Percentiles rank a stretch among this genome's conserved stretches.
These are phyloP conservation scores for Tuber microsphaerosporum DNA, from an alignment of 495 filamentous ascomycete genomes.

Conservation along the genomic window DNA sequence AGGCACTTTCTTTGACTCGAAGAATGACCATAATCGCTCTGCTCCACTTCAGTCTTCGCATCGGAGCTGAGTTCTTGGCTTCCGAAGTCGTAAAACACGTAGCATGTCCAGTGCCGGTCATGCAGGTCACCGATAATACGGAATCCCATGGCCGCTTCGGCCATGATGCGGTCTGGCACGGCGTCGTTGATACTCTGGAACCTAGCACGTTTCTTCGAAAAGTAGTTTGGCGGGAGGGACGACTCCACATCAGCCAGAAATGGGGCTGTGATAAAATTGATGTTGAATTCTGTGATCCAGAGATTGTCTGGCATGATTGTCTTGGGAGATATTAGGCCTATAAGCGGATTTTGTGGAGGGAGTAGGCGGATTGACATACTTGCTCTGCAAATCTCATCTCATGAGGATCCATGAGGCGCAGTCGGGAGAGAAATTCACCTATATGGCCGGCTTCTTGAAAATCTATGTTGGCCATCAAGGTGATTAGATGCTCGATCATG, in stretches of 20 bases:
- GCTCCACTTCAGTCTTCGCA: neutral
- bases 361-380: neutral
- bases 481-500: neutral
- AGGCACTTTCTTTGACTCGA: neutral
- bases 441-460: neutral
- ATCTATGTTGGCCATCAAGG: neutral
- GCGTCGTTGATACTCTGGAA: neutral
- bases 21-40: neutral
- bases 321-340: neutral
- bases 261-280: slow-evolving; percentile 9
- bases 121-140: slow-evolving; percentile 4
- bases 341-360: neutral
- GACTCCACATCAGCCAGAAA: neutral
- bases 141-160: neutral
- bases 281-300: slow-evolving; percentile 6
- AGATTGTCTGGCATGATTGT: slow-evolving; percentile 5
- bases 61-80: neutral
- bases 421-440: neutral
- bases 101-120: slow-evolving; percentile 1
- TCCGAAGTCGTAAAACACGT: neutral
- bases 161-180: neutral
- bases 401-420: neutral
- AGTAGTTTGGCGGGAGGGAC: neutral
- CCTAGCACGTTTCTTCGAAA: neutral
- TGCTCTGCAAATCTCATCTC: neutral